phyloP scores from a whole-genome alignment of 192 early-diverging fungal species.

The Bifiguratus adelaidae region DNA sequence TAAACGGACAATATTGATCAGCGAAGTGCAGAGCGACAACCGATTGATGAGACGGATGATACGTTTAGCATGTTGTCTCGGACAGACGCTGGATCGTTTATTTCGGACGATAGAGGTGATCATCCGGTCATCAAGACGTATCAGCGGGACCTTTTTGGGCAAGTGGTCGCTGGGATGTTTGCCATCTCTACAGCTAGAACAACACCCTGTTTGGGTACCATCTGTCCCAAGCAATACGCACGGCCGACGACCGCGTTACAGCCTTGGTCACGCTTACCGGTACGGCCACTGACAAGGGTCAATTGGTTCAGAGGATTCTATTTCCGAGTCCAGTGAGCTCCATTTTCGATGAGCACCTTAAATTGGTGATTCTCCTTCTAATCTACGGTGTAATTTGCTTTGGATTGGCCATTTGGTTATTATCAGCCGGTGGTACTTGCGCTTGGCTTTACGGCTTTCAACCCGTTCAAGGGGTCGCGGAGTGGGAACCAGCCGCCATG shows the following conservation, averaged over 20 bases:
- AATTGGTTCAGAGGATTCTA: slow-evolving; percentile 58
- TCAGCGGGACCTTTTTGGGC: slow-evolving; percentile 8
- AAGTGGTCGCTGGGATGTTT: slow-evolving; percentile 25
- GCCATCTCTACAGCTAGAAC: slow-evolving; percentile 48
- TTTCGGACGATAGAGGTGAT: slow-evolving; percentile 60
- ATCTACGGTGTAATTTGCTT: slow-evolving; percentile 39
- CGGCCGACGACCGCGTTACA: slow-evolving; percentile 9
- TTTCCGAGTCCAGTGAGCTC: slow-evolving; percentile 53
- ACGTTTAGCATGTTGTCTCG: no score
- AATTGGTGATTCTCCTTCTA: slow-evolving; percentile 49
- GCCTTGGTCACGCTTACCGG: slow-evolving; percentile 51
- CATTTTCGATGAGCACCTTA: slow-evolving; percentile 63
- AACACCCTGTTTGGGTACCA: no score
- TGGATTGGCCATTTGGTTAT: slow-evolving; percentile 31
- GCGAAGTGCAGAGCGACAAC: slow-evolving; percentile 40
- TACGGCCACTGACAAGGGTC: slow-evolving; percentile 47
- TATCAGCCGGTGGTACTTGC: slow-evolving; percentile 20
- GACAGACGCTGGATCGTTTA: slow-evolving; percentile 61
- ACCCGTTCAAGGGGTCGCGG: no score
- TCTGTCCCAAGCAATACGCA: slow-evolving; percentile 37
- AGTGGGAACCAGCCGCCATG: no score
- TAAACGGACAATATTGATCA: no score
- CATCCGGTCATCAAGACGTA: slow-evolving; percentile 46
- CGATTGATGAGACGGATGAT: no score
- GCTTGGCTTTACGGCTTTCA: slow-evolving; percentile 65